These are phyloP conservation scores for Phytophthora cactorum DNA, from an alignment of 352 stramenopile genomes.

Conservation along the genomic window DNA sequence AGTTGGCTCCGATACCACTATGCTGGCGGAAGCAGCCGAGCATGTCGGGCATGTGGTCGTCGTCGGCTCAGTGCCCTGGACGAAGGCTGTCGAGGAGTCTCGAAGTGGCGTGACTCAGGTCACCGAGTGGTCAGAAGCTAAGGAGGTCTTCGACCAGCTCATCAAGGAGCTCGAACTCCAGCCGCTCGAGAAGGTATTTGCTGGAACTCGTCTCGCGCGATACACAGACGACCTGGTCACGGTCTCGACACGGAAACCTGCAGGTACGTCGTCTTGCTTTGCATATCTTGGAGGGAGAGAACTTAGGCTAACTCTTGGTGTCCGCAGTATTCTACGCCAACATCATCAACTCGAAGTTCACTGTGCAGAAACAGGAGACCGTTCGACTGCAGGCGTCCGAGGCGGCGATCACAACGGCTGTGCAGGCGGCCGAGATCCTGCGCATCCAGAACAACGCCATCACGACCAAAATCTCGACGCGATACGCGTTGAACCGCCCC, in stretches of 20 bases:
- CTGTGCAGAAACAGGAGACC: constrained; percentile 66
- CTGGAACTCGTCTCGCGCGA: constrained; percentile 62
- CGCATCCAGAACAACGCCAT: constrained; percentile 64
- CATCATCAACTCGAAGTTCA: constrained; percentile 84
- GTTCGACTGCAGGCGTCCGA: constrained; percentile 74
- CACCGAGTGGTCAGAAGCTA: constrained; percentile 44
- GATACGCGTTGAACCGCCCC: constrained; percentile 63
- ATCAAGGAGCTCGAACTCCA: constrained; percentile 56
- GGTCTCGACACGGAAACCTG: constrained; percentile 70
- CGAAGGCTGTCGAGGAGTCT: constrained; percentile 7
- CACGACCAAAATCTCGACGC: constrained; percentile 73
- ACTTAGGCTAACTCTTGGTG: constrained; percentile 13
- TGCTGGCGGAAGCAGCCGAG: constrained; percentile 37
- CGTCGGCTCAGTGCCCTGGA: constrained; percentile 68
- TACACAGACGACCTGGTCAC: constrained; percentile 81
- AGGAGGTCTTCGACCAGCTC: constrained; percentile 45
- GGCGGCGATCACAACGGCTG: constrained; percentile 71
- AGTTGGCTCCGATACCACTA: constrained; percentile 44
- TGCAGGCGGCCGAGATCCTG: constrained; percentile 76
- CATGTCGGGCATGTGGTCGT: constrained; percentile 42
- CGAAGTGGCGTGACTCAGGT: constrained; percentile 26
- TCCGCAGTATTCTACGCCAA: constrained; percentile 77
- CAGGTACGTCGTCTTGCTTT: constrained; percentile 42
- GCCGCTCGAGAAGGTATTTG: constrained; percentile 45
- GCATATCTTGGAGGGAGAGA: neutral